Base-by-base conservation (phyloP, 1,284 basidiomycete species). In the Cryptococcus hybrid region DNA sequence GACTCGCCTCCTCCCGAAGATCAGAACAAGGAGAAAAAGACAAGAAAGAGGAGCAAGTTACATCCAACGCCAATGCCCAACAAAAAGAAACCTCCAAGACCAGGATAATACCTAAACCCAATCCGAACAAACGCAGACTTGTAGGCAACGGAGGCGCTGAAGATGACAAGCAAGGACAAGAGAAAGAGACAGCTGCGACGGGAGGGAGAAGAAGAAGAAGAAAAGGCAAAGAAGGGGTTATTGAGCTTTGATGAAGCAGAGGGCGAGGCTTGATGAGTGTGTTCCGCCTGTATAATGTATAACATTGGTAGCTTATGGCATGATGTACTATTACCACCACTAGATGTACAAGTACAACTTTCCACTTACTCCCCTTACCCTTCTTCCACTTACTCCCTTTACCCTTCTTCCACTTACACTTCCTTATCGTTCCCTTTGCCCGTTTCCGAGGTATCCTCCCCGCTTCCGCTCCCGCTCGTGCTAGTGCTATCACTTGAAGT, bases 181-280 rank as follows among this genome's bases (percentile, higher is more conserved):
- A 59, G 8, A 58, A 54, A 15, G 57, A 55, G 5, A 56, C 49
- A 24, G 44, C 51, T 2, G 47, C 12, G 2, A 54, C 51, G 6
- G 54, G 47, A 8, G 18, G 12, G 55, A 58, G 9, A 61, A 56
- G 57, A 71, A 73, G 59, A 74, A 76, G 63, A 75, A 73, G 63
- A 71, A 70, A 73, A 74, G 63, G 64, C 63, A 7, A 63, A 54
- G 7, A 75, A 74, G 62, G 69, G 65, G 2, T 58, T 77, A 62
- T 61, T 77, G 56, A 74, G 72, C 61, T 77, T 77, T 51, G 59
- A 73, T 48, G 71, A 75, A 57, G 71, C 63, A 12, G 73, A 77
- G 40, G 71, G 15, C 7, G 12, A 36, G 15, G 30, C 11, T 48
- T n/a, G 15, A 12, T 13, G 47, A 13, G 34, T 35, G 47, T 48